These are phyloP conservation scores for Neonectria coccinea DNA, from an alignment of 2,329 filamentous ascomycete genomes.

Conservation along the genomic window DNA sequence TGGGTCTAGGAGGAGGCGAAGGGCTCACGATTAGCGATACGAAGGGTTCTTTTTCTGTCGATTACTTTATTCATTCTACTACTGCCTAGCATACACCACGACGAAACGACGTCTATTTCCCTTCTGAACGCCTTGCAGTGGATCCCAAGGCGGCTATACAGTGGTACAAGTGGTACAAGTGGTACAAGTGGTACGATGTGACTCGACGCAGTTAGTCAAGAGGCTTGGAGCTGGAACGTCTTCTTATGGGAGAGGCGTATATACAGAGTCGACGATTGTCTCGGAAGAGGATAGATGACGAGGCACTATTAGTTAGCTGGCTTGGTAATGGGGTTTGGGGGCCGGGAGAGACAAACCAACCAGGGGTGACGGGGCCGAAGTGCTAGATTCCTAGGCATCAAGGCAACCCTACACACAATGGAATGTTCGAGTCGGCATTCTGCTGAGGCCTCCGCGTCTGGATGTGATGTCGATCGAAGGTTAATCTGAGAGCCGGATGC, in stretches of 20 bases:
- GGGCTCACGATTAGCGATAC: conserved; percentile 27
- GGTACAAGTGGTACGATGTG: conserved; percentile 28
- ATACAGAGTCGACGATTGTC: conserved; percentile 38
- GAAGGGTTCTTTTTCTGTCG: conserved; percentile 28
- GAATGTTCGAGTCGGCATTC: conserved; percentile 34
- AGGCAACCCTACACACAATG: conserved; percentile 41
- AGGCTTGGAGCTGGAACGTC: conserved; percentile 29
- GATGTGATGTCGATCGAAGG: conserved; percentile 19
- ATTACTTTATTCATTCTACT: conserved; percentile 32
- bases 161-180: conserved; percentile 21
- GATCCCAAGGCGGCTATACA: conserved; percentile 33
- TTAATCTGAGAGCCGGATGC: conserved; percentile 19
- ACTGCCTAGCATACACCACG: conserved; percentile 33
- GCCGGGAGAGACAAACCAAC: conserved; percentile 27
- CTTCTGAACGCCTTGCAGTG: conserved; percentile 29
- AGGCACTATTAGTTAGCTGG: conserved; percentile 13
- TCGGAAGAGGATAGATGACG: conserved; percentile 27
- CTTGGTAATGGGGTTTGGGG: conserved; percentile 26
- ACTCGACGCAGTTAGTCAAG: conserved; percentile 30
- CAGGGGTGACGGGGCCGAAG: conserved; percentile 24
- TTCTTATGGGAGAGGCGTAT: conserved; percentile 38
- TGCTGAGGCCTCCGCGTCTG: conserved; percentile 40
- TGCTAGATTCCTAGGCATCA: conserved; percentile 36
- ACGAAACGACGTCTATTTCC: conserved; percentile 33
- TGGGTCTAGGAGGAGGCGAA: conserved; percentile 22